These are phyloP conservation scores for Melanopsichium pennsylvanicum DNA, from an alignment of 1,284 basidiomycete genomes.

Conservation along the genomic window DNA sequence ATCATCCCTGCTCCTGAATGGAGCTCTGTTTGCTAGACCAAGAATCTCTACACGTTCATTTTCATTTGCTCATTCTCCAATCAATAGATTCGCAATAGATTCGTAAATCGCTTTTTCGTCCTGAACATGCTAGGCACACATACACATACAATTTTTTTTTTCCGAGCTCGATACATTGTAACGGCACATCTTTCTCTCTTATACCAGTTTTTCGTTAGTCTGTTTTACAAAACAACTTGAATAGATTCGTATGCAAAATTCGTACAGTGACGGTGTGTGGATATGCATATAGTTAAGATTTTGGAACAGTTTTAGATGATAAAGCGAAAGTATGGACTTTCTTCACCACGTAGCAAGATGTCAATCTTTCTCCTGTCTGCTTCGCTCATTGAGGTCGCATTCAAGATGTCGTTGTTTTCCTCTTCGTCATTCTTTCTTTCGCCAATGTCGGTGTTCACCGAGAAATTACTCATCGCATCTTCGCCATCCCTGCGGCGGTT, in stretches of 20 bases:
- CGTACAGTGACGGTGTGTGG: background rate
- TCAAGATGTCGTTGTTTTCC: background rate
- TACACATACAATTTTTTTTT: background rate
- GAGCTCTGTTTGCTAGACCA: constrained; percentile 41
- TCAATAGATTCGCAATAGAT: too few species aligned
- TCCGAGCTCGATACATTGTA: background rate
- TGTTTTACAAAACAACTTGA: background rate
- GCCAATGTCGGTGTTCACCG: background rate
- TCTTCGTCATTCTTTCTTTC: background rate
- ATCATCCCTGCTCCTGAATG: constrained; percentile 38
- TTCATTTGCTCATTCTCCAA: too few species aligned
- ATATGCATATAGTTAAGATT: background rate
- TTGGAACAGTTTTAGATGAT: constrained; percentile 19
- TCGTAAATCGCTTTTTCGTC: too few species aligned
- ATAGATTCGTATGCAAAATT: background rate
- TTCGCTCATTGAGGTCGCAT: constrained; percentile 6
- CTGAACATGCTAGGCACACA: background rate
- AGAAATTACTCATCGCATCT: background rate
- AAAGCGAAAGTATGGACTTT: constrained; percentile 46
- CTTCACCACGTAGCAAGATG: constrained; percentile 37
- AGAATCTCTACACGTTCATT: background rate
- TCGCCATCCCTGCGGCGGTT: constrained; percentile 29
- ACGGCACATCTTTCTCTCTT: background rate
- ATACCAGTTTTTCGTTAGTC: constrained; percentile 17
- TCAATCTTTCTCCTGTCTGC: constrained; percentile 26